A percentile compares a stretch with the other conserved stretches of the same genome.
Evolutionary conservation across 2,329 filamentous ascomycete species (phyloP).

Genomic region (Akanthomyces uredinophilus): DNA sequence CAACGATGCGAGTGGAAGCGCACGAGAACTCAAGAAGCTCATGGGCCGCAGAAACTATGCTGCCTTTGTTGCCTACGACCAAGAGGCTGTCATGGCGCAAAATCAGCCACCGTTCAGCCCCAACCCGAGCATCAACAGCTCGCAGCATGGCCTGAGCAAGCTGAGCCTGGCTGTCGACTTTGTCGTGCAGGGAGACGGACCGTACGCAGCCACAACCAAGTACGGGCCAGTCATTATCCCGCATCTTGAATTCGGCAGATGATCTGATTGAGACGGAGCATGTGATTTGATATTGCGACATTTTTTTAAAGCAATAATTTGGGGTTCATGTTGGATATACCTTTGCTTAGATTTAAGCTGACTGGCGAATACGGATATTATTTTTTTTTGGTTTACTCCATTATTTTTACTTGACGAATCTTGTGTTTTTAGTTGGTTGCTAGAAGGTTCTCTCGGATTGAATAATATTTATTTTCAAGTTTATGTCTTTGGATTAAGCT

Average conservation of each 20-base stretch:
- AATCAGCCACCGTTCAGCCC: constrained; percentile 34
- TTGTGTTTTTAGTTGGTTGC: background rate
- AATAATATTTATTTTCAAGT: background rate
- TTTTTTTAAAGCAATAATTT: background rate
- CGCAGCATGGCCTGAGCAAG: constrained; percentile 49
- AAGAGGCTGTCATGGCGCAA: constrained; percentile 57
- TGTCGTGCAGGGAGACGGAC: constrained; percentile 88
- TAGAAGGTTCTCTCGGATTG: background rate
- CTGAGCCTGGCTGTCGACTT: constrained; percentile 92
- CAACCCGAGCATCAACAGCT: constrained; percentile 30
- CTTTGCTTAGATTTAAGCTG: background rate
- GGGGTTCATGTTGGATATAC: constrained; percentile 4
- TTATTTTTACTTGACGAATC: background rate
- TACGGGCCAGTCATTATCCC: constrained; percentile 96
- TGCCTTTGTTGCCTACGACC: constrained; percentile 90
- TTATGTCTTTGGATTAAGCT: background rate
- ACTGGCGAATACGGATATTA: background rate
- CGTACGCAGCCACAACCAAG: constrained; percentile 79
- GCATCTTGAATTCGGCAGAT: constrained; percentile 70
- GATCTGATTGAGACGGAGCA: background rate
- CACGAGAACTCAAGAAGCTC: constrained; percentile 79
- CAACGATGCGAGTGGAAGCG: constrained; percentile 78
- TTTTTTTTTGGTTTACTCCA: background rate
- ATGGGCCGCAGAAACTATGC: constrained; percentile 94
- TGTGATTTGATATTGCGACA: background rate